Evolutionary conservation across 108 stramenopile species (phyloP).

Genomic region (Aurantiochytrium sp.): DNA sequence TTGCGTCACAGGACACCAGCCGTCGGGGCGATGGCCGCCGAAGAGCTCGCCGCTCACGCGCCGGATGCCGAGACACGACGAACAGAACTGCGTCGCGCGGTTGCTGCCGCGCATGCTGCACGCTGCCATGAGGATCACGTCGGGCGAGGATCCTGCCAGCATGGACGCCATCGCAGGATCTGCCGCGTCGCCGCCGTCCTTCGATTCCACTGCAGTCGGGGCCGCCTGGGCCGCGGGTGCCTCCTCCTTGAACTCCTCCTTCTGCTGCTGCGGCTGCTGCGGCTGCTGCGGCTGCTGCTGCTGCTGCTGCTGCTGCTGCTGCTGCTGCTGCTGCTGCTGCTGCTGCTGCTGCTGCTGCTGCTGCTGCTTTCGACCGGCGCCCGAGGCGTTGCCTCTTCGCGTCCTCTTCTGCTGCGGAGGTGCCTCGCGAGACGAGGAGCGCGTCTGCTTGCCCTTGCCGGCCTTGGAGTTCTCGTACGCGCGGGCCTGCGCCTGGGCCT

Average conservation of each 20-base stretch:
- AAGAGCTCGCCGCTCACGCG: neutral
- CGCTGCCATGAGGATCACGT: neutral
- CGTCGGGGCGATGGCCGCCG: neutral
- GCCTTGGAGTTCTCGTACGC: no score
- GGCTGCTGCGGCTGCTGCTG: neutral
- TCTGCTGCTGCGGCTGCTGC: neutral
- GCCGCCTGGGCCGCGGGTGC: no score
- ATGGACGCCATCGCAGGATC: neutral
- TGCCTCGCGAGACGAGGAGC: no score
- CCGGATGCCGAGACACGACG: neutral
- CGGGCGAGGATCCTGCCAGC: neutral
- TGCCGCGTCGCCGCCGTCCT: neutral
- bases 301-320: neutral
- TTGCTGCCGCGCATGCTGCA: neutral
- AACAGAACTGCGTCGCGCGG: neutral
- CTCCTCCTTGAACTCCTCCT: neutral
- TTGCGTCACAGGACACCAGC: neutral
- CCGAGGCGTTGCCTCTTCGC: no score
- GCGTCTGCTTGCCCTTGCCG: no score
- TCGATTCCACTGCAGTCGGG: no score
- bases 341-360: neutral
- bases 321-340: neutral
- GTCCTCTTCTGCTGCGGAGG: no score
- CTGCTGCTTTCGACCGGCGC: no score
- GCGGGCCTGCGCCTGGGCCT: no score